A percentile compares a stretch with the other conserved stretches of the same genome.
Conservation (phyloP, 176 grass and related monocot species). For the Eleusine indica region DNA sequence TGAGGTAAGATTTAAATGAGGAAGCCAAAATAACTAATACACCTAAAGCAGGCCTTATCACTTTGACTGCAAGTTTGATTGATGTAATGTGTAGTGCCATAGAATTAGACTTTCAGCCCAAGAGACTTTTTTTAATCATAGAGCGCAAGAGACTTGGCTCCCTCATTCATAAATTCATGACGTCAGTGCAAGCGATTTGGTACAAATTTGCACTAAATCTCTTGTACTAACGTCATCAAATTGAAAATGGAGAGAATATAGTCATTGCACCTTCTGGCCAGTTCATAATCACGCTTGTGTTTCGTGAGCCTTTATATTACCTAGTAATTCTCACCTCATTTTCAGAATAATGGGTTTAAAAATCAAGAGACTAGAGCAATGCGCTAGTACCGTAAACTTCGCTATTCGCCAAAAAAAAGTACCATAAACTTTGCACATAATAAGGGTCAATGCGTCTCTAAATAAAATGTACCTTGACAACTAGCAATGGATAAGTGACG, state of each 20-base stretch:
- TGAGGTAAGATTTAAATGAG: slow-evolving; percentile 37
- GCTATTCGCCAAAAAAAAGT: not conserved
- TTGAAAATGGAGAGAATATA: too few relatives aligned
- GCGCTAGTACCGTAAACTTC: not conserved
- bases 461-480: slow-evolving; percentile 82
- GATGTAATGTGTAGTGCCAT: not conserved
- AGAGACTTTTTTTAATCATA: not conserved
- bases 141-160: not conserved
- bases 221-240: too few relatives aligned
- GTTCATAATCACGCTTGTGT: not conserved
- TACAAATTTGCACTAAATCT: too few relatives aligned
- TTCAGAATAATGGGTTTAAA: not conserved
- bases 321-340: not conserved
- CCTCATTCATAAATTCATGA: slow-evolving; percentile 3
- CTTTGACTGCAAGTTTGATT: slow-evolving; percentile 2
- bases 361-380: slow-evolving; percentile 9
- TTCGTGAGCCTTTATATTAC: not conserved
- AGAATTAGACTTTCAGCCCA: not conserved
- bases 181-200: not conserved
- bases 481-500: slow-evolving; percentile 88
- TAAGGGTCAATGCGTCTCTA: not conserved
- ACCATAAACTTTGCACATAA: not conserved
- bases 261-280: not conserved
- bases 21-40: slow-evolving; percentile 25
- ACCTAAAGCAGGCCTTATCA: not conserved